Evolutionary conservation across 371 early-diverging fungal species (phyloP).

Genomic region (Choanephora cucurbitarum): DNA sequence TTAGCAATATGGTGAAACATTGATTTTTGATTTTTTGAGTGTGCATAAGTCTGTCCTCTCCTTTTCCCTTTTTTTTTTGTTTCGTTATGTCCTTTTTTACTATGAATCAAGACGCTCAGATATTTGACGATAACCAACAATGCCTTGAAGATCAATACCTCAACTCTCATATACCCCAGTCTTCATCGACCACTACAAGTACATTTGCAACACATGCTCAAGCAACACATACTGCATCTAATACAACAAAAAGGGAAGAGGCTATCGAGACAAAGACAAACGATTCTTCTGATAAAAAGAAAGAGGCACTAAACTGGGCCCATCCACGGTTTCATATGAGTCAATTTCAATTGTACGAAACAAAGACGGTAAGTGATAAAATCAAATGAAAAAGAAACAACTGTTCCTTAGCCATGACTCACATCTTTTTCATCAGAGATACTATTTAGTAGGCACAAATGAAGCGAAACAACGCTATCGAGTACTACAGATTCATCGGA

Average conservation of each 20-base stretch:
- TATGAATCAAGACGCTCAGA: slow-evolving; percentile 35
- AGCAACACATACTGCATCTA: slow-evolving; percentile 3
- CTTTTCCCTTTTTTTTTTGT: slow-evolving; percentile 1
- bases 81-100: slow-evolving; percentile 14
- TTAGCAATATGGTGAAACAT: not conserved
- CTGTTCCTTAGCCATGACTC: not conserved
- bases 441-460: slow-evolving; percentile 85
- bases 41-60: not conserved
- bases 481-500: slow-evolving; percentile 89
- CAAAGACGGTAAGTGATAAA: slow-evolving; percentile 63
- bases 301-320: slow-evolving; percentile 25
- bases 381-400: not conserved
- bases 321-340: slow-evolving; percentile 53
- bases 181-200: not conserved
- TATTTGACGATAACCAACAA: slow-evolving; percentile 29
- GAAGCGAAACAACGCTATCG: slow-evolving; percentile 73
- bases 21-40: not conserved
- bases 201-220: not conserved
- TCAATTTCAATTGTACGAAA: slow-evolving; percentile 82
- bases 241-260: slow-evolving; percentile 9
- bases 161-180: slow-evolving; percentile 3
- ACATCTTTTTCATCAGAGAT: slow-evolving; percentile 46
- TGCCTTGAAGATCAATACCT: slow-evolving; percentile 21
- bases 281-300: slow-evolving; percentile 8
- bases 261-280: not conserved